These are phyloP conservation scores for Anisodus tanguticus DNA, from an alignment of 257 asterid species.

Conservation along the genomic window DNA sequence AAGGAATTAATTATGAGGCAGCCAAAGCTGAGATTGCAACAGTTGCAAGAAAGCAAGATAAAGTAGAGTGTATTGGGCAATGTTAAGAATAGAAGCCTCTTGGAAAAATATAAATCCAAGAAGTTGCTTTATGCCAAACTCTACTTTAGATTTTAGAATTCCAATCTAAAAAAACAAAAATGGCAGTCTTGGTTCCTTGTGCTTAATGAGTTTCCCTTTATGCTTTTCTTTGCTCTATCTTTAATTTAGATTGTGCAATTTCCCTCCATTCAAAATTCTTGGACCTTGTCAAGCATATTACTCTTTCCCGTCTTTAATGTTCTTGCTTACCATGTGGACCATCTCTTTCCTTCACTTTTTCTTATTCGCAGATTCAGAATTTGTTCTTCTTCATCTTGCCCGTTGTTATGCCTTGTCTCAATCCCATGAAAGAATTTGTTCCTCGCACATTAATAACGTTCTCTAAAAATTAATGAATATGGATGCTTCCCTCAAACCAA, in stretches of 20 bases:
- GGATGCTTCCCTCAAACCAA: background rate
- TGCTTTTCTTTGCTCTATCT: conserved; percentile 62
- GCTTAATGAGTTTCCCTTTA: conserved; percentile 66
- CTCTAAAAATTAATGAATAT: background rate
- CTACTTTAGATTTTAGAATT: conserved; percentile 72
- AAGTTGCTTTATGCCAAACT: conserved; percentile 59
- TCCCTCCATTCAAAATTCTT: conserved; percentile 36
- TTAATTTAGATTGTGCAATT: conserved; percentile 29
- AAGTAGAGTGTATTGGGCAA: conserved; percentile 55
- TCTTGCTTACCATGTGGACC: conserved; percentile 30
- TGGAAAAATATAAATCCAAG: conserved; percentile 40
- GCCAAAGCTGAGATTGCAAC: conserved; percentile 60
- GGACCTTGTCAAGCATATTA: conserved; percentile 31
- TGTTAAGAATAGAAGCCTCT: conserved; percentile 42
- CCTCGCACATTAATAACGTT: conserved; percentile 16
- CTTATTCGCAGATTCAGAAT: conserved; percentile 23
- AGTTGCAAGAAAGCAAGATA: conserved; percentile 66
- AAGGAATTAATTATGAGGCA: conserved; percentile 36
- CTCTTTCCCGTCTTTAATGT: conserved; percentile 13
- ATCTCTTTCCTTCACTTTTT: conserved; percentile 33
- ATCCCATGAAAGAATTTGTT: background rate
- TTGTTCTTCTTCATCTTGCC: conserved; percentile 13
- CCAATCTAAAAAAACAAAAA: conserved; percentile 63
- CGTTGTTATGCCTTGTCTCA: conserved; percentile 11
- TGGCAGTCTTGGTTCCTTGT: conserved; percentile 63